These are phyloP conservation scores for Phlyctochytrium arcticum DNA, from an alignment of 192 early-diverging fungal genomes.

Conservation along the genomic window DNA sequence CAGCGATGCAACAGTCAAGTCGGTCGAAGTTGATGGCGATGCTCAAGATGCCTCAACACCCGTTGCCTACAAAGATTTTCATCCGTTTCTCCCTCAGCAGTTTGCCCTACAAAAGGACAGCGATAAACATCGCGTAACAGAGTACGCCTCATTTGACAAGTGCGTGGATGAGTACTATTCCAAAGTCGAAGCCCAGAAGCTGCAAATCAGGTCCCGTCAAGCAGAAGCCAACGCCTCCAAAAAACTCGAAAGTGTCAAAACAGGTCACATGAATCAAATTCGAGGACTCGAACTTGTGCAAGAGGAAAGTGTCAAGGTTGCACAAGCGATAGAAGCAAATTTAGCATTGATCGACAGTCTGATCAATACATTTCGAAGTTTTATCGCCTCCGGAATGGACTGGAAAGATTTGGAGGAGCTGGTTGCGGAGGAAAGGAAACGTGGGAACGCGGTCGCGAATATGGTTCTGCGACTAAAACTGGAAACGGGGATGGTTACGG, in stretches of 20 bases:
- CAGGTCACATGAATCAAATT: conserved; percentile 76
- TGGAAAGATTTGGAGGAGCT: conserved; percentile 92
- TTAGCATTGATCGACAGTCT: conserved; percentile 82
- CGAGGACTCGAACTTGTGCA: conserved; percentile 70
- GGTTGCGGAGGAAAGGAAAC: conserved; percentile 73
- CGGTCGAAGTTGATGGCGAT: neutral
- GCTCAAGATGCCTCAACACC: neutral
- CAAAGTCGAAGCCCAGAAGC: conserved; percentile 78
- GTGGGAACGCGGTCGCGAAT: conserved; percentile 75
- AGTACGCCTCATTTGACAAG: conserved; percentile 74
- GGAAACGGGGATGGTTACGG: conserved; percentile 72
- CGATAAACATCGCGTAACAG: conserved; percentile 29
- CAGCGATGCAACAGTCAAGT: conserved; percentile 15
- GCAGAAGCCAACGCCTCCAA: conserved; percentile 73
- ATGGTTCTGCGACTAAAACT: conserved; percentile 74
- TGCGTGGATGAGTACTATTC: conserved; percentile 93
- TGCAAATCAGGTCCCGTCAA: conserved; percentile 62
- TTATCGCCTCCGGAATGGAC: conserved; percentile 89
- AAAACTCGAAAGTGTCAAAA: conserved; percentile 78
- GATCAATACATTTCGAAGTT: conserved; percentile 80
- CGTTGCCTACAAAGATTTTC: conserved; percentile 32
- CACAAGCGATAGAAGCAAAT: conserved; percentile 81
- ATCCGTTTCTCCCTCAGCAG: conserved; percentile 42
- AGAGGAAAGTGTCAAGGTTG: conserved; percentile 63
- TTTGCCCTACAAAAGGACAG: no score